Evolutionary conservation across 768 basidiomycete species (phyloP), one percentile per base, ranked within the genome.

Genomic region (Mycena haematopus): DNA sequence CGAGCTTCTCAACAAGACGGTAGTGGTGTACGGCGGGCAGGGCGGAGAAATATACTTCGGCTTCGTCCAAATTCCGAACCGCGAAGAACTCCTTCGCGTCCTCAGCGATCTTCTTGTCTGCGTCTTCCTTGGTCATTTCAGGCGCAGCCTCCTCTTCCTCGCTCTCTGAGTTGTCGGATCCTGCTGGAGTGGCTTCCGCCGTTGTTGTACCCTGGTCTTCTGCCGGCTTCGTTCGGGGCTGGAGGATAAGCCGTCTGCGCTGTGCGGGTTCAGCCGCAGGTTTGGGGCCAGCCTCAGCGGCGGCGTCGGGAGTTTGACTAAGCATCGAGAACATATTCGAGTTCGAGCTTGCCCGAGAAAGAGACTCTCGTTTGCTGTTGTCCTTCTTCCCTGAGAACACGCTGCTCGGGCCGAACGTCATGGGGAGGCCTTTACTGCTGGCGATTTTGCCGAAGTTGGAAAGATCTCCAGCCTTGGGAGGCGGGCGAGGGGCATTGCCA

Each of bases 251-350:
- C 69, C 85, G 87, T 77, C 80, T 90, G 27, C 94, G 86, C 72
- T 89, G 85, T 25, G 78, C 70, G 24, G 76, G 70, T 58, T 88
- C 86, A 10, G 82, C 80, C 4, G 75, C 74, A 66, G 79, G 78
- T 75, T 89, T 90, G 24, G 75, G 50, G 10, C 24, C n/a, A 5
- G 67, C 63, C 7, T 91, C 90, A 7, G 79, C 77, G 0, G 80
- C 77, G 38, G 85, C 82, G 66, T 89, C 88, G 9, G 82, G 66
- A 65, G 80, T 81, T 72, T 88, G 86, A 66, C 84, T 86, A 54
- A 95, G 88, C 86, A 92, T 90, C 24, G 88, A 89, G 78, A 95
- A 95, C 89, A 94, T 94, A 75, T 95, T 95, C 51, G 86, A 84
- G 61, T 77, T 86, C 46, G 94, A 95, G 68, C 80, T 86, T n/a